These are phyloP conservation scores for Chytridiales sp. DNA, from an alignment of 371 early-diverging fungal genomes.

Conservation along the genomic window DNA sequence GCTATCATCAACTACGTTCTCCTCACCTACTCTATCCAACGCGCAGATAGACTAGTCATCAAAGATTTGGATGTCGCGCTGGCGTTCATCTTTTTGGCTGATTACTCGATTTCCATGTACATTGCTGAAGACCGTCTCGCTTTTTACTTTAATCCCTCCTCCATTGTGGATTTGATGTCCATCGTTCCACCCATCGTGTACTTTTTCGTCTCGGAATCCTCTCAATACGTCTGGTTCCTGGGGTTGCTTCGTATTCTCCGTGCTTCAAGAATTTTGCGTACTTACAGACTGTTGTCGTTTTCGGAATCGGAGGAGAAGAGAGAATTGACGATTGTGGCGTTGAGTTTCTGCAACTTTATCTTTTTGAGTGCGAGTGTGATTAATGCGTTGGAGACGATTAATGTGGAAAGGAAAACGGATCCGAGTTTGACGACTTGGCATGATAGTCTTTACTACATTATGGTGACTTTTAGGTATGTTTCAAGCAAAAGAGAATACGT, in stretches of 20 bases:
- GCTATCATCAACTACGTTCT: conserved; percentile 52
- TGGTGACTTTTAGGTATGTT: conserved; percentile 46
- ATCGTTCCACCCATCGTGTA: conserved; percentile 53
- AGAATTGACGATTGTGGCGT: conserved; percentile 44
- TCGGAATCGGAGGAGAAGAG: conserved; percentile 47
- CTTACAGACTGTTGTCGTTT: conserved; percentile 48
- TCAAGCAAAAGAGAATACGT: no score
- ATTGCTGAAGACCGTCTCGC: conserved; percentile 50
- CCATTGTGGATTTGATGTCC: conserved; percentile 48
- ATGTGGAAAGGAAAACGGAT: conserved; percentile 8
- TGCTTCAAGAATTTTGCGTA: conserved; percentile 47
- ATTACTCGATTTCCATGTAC: conserved; percentile 48
- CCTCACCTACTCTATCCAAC: conserved; percentile 43
- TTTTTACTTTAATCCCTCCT: conserved; percentile 44
- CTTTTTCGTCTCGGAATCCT: conserved; percentile 37
- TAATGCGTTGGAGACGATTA: conserved; percentile 47
- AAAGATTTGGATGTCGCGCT: conserved; percentile 44
- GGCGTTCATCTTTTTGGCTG: conserved; percentile 42
- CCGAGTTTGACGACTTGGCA: conserved; percentile 46
- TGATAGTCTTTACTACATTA: conserved; percentile 53
- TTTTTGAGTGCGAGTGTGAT: conserved; percentile 51
- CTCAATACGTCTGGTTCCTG: conserved; percentile 50
- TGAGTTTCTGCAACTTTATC: conserved; percentile 51
- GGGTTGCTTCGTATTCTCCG: conserved; percentile 51
- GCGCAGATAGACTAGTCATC: conserved; percentile 32